phyloP scores from a whole-genome alignment of 2,329 filamentous ascomycete species.

The Diaporthe vexans region DNA sequence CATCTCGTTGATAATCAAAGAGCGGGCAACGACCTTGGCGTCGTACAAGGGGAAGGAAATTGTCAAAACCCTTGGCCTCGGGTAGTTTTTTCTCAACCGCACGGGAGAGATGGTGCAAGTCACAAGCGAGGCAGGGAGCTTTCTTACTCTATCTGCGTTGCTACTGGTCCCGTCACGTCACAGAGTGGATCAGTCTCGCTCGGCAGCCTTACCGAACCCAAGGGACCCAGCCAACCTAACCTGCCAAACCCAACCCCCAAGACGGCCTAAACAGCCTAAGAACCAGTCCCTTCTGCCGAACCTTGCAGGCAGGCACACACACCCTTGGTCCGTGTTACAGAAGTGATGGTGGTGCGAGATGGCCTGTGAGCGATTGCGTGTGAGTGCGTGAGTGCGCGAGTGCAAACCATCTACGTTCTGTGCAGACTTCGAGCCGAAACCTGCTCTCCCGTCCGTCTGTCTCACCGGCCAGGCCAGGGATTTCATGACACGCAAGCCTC shows the following conservation, averaged over 20 bases:
- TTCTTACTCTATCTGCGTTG: background rate
- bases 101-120: background rate
- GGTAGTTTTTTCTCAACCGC: background rate
- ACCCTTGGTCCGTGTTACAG: conserved; percentile 15
- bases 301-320: background rate
- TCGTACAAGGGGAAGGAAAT: conserved; percentile 20
- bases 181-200: conserved; percentile 21
- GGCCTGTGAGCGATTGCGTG: no score
- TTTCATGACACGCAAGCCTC: conserved; percentile 21
- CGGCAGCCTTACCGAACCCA: conserved; percentile 27
- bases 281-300: background rate
- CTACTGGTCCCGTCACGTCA: conserved; percentile 1
- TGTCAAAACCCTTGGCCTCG: conserved; percentile 8
- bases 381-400: background rate
- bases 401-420: background rate
- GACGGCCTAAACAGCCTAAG: no score
- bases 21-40: conserved; percentile 16
- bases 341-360: conserved; percentile 20
- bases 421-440: background rate
- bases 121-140: background rate
- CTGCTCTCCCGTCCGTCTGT: conserved; percentile 9
- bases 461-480: conserved; percentile 9
- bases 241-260: conserved; percentile 24
- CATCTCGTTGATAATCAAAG: background rate
- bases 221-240: background rate